Evolutionary conservation across 2,329 filamentous ascomycete species (phyloP).

Genomic region (Aspergillus amoenus): DNA sequence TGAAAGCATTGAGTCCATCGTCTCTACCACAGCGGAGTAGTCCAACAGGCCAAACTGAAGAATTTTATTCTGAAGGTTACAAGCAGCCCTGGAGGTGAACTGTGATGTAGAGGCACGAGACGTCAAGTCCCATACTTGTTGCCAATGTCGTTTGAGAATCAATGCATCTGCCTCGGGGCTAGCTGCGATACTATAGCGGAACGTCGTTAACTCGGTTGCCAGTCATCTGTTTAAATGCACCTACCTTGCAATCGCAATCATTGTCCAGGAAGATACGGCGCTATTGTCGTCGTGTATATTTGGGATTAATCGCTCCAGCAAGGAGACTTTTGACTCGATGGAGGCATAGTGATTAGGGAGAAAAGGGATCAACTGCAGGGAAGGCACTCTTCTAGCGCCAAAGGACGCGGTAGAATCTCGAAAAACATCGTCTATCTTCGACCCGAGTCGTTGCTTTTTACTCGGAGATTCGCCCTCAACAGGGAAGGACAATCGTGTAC

Average conservation of each 20-base stretch:
- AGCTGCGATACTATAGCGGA: conserved; percentile 32
- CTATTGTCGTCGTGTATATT: conserved; percentile 69
- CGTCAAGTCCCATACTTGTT: conserved; percentile 72
- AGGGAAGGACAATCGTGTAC: conserved; percentile 9
- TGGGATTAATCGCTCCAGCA: conserved; percentile 59
- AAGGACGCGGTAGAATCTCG: conserved; percentile 37
- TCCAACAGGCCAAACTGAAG: conserved; percentile 65
- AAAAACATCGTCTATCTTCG: conserved; percentile 37
- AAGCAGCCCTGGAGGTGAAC: conserved; percentile 72
- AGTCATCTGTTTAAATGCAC: conserved; percentile 21
- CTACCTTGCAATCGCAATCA: conserved; percentile 78
- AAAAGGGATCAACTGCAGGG: conserved; percentile 57
- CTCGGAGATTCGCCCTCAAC: conserved; percentile 19
- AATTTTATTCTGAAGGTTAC: conserved; percentile 68
- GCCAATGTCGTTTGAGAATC: conserved; percentile 59
- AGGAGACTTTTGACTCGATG: conserved; percentile 53
- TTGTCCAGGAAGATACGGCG: conserved; percentile 72
- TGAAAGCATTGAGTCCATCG: conserved; percentile 69
- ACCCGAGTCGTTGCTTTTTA: conserved; percentile 40
- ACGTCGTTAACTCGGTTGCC: conserved; percentile 9
- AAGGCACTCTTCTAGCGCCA: conserved; percentile 45
- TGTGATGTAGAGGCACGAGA: conserved; percentile 69
- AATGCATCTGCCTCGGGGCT: conserved; percentile 36
- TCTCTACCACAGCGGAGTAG: conserved; percentile 66
- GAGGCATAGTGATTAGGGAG: conserved; percentile 49